Conservation (phyloP, 1,284 basidiomycete species). For the Microbotryomycetes sp. region DNA sequence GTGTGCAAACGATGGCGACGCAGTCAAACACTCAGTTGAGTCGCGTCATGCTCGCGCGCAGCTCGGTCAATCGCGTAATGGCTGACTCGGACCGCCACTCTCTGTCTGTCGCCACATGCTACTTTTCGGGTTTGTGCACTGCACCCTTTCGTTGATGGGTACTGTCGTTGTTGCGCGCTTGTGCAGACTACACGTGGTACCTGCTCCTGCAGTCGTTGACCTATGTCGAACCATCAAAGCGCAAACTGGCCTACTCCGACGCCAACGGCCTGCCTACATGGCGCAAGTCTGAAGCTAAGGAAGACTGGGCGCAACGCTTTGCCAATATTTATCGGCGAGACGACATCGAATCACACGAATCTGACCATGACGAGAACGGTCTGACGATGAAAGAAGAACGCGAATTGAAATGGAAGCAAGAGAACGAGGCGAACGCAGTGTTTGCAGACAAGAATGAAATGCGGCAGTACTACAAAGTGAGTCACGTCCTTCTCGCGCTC, state of each 20-base stretch:
- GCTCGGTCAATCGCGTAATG: neutral
- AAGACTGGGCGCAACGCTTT: conserved; percentile 27
- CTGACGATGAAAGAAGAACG: conserved; percentile 31
- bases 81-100: neutral
- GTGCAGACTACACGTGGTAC: conserved; percentile 32
- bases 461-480: conserved; percentile 31
- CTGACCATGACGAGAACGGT: conserved; percentile 26
- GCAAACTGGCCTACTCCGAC: conserved; percentile 15
- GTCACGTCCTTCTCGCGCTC: neutral
- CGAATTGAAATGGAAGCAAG: conserved; percentile 25
- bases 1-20: conserved; percentile 27
- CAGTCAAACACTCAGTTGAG: conserved; percentile 27
- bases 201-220: conserved; percentile 22
- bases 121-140: no score
- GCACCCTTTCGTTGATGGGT: no score
- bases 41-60: neutral
- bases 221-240: conserved; percentile 16
- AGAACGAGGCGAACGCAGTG: conserved; percentile 17
- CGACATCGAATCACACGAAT: conserved; percentile 14
- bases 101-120: no score
- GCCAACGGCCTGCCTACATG: conserved; percentile 23
- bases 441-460: conserved; percentile 24
- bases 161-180: no score
- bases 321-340: conserved; percentile 25
- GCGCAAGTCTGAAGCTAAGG: conserved; percentile 21